These are phyloP conservation scores for Brasilioporus rufonigricans DNA, from an alignment of 768 basidiomycete species.

Conservation along the genomic window DNA sequence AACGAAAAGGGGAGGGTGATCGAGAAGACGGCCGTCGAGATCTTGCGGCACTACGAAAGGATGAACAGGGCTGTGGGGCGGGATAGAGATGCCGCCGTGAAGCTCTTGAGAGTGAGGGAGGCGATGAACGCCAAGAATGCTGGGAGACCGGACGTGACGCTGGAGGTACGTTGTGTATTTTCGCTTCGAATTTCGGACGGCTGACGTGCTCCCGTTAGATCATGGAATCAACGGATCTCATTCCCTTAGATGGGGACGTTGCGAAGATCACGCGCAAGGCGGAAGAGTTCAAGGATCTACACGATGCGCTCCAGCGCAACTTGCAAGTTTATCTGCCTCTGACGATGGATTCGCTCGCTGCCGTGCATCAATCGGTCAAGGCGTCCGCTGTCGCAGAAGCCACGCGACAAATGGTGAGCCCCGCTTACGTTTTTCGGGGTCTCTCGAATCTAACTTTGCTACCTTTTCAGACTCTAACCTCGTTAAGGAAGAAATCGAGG, in stretches of 20 bases:
- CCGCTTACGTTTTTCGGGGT: constrained; percentile 15
- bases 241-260: constrained; percentile 85
- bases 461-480: constrained; percentile 53
- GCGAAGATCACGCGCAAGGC: constrained; percentile 81
- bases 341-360: constrained; percentile 90
- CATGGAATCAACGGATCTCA: constrained; percentile 82
- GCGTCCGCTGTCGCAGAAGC: constrained; percentile 67
- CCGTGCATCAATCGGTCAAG: constrained; percentile 77
- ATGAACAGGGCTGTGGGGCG: constrained; percentile 70
- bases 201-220: constrained; percentile 43
- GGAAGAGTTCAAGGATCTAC: constrained; percentile 84
- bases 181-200: neutral
- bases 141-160: constrained; percentile 69
- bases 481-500: constrained; percentile 76
- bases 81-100: constrained; percentile 70
- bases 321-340: constrained; percentile 83
- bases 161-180: constrained; percentile 60
- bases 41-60: constrained; percentile 76
- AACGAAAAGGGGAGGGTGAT: constrained; percentile 59
- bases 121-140: constrained; percentile 74
- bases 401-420: constrained; percentile 68
- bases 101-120: constrained; percentile 76
- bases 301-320: constrained; percentile 87
- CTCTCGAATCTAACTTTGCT: constrained; percentile 2
- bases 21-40: constrained; percentile 74